A percentile compares a stretch with the other conserved stretches of the same genome.
Evolutionary conservation across 352 stramenopile species (phyloP).

Genomic region (Phytophthora pisi): DNA sequence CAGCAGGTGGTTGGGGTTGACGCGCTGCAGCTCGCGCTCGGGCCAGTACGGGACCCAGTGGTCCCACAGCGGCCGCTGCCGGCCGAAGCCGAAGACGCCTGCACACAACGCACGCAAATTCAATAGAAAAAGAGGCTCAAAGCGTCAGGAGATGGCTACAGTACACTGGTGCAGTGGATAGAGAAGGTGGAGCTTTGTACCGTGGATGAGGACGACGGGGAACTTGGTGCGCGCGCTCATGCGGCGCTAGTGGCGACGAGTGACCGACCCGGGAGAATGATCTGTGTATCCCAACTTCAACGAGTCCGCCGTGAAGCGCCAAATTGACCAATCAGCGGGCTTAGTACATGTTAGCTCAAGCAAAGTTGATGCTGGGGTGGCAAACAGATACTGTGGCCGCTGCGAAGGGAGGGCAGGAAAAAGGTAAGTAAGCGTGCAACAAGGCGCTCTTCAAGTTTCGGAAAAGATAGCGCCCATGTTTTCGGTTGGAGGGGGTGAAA

Average conservation of each 20-base stretch:
- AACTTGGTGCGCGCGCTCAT: constrained; percentile 51
- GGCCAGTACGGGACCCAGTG: constrained; percentile 63
- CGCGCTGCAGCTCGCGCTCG: constrained; percentile 42
- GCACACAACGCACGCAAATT: background rate
- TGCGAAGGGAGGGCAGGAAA: too few species aligned
- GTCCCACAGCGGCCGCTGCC: constrained; percentile 50
- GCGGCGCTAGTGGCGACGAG: background rate
- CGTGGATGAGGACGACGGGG: constrained; percentile 72
- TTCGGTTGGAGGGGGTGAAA: too few species aligned
- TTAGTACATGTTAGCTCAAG: too few species aligned
- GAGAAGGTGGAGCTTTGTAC: constrained; percentile 11
- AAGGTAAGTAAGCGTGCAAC: too few species aligned
- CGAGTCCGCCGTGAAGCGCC: background rate
- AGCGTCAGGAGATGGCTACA: too few species aligned
- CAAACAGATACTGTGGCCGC: too few species aligned
- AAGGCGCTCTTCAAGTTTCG: too few species aligned
- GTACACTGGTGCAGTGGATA: too few species aligned
- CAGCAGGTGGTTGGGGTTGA: constrained; percentile 65
- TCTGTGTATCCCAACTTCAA: background rate
- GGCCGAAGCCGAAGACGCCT: constrained; percentile 69
- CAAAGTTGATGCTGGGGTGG: too few species aligned
- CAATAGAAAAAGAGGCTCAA: too few species aligned
- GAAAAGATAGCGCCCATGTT: too few species aligned
- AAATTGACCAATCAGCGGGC: background rate
- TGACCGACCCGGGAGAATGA: background rate